Evolutionary conservation across 2,329 filamentous ascomycete genomes (phyloP).

Genomic region (Beauveria caledonica): DNA sequence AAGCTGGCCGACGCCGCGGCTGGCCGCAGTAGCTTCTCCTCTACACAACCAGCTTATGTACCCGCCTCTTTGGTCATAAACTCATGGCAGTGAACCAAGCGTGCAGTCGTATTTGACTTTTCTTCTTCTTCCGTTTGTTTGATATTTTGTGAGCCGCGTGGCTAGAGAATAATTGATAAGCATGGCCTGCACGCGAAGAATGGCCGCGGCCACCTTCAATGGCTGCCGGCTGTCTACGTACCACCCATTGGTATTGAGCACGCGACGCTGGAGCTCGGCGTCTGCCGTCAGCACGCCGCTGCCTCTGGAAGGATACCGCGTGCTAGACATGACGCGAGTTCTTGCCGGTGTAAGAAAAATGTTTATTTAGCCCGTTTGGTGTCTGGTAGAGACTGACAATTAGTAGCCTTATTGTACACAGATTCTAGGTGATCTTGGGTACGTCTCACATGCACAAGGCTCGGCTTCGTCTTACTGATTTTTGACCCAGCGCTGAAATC

Average conservation of each 20-base stretch:
- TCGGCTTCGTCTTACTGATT: background rate
- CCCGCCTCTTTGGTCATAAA: background rate
- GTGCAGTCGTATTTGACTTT: background rate
- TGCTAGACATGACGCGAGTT: slow-evolving; percentile 95
- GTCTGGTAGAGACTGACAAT: background rate
- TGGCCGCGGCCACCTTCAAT: slow-evolving; percentile 2
- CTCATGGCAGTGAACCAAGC: background rate
- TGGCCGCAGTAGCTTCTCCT: background rate
- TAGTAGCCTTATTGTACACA: slow-evolving; percentile 90
- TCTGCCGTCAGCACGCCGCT: slow-evolving; percentile 23
- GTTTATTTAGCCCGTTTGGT: background rate
- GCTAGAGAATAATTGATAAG: background rate
- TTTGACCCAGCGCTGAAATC: slow-evolving; percentile 65
- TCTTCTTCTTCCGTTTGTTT: background rate
- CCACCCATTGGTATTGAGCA: background rate
- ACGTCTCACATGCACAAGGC: slow-evolving; percentile 26
- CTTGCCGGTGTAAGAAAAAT: slow-evolving; percentile 68
- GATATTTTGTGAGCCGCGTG: background rate
- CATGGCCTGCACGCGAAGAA: slow-evolving; percentile 4
- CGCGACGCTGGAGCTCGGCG: slow-evolving; percentile 9
- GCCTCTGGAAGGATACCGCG: slow-evolving; percentile 77
- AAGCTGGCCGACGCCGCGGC: background rate
- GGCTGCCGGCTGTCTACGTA: background rate
- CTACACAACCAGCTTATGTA: background rate
- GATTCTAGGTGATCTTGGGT: slow-evolving; percentile 94